Evolutionary conservation across 2,329 filamentous ascomycete species (phyloP).

Genomic region (Cladorrhinum sp.): DNA sequence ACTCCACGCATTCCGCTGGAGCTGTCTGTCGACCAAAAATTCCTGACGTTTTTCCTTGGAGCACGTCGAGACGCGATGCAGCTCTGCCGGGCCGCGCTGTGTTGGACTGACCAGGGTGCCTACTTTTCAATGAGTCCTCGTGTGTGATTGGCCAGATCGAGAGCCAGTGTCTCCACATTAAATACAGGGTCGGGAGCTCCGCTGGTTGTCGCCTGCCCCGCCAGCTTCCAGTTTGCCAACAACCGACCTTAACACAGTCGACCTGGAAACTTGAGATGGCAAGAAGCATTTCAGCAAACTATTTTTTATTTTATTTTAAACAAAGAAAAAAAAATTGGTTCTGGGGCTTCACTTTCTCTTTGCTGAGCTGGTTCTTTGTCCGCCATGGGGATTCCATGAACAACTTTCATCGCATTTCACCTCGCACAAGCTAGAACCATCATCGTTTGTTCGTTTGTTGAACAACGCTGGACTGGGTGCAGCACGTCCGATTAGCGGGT

Average conservation of each 20-base stretch:
- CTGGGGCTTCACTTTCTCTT: neutral
- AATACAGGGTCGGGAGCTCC: neutral
- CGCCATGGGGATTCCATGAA: neutral
- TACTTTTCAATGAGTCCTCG: neutral
- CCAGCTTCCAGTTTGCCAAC: neutral
- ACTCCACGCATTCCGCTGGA: slow-evolving; percentile 20
- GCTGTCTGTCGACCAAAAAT: slow-evolving; percentile 16
- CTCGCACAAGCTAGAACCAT: neutral
- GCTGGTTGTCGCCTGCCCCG: neutral
- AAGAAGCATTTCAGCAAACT: neutral
- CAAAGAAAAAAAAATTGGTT: too few species aligned
- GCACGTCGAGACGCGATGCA: slow-evolving; percentile 40
- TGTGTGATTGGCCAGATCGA: slow-evolving; percentile 9
- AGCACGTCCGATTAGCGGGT: neutral
- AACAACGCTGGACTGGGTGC: neutral
- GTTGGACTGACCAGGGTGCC: neutral
- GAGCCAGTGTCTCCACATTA: neutral
- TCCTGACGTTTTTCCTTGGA: slow-evolving; percentile 22
- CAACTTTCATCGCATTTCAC: neutral
- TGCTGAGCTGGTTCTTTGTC: too few species aligned
- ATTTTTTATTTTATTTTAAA: too few species aligned
- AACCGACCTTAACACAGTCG: neutral
- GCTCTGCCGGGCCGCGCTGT: slow-evolving; percentile 18
- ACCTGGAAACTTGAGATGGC: neutral
- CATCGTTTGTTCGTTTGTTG: neutral